These are phyloP conservation scores for Exophiala lecanii-corni DNA, from an alignment of 2,329 filamentous ascomycete species.

Conservation along the genomic window DNA sequence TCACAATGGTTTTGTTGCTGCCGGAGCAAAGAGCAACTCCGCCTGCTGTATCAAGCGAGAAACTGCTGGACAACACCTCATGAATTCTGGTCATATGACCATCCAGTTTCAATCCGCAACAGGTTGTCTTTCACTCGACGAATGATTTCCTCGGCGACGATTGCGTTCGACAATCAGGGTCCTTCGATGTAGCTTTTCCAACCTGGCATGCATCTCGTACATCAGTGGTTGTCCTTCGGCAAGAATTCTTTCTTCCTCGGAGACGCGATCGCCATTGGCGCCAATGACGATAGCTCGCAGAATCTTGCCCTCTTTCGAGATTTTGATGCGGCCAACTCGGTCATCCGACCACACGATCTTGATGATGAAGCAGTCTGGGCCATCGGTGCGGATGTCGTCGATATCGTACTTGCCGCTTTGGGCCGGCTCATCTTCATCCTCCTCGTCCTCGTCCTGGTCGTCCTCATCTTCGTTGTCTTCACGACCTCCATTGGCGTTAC, in stretches of 20 bases:
- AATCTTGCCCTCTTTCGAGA: slow-evolving; percentile 38
- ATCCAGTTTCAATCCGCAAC: no score
- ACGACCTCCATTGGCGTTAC: slow-evolving; percentile 31
- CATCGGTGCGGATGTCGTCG: slow-evolving; percentile 32
- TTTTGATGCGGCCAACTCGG: slow-evolving; percentile 39
- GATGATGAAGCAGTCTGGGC: slow-evolving; percentile 39
- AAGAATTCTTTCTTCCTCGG: slow-evolving; percentile 12
- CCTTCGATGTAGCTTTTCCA: slow-evolving; percentile 1
- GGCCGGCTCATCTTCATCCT: slow-evolving; percentile 13
- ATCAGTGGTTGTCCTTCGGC: background rate
- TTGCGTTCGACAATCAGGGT: no score
- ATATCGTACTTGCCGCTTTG: slow-evolving; percentile 31
- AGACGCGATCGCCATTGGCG: slow-evolving; percentile 5
- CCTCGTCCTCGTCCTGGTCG: background rate
- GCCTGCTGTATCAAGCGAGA: no score
- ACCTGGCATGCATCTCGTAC: background rate
- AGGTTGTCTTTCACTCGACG: no score
- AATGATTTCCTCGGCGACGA: no score
- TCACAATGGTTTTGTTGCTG: no score
- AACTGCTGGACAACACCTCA: no score
- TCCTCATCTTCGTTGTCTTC: slow-evolving; percentile 16
- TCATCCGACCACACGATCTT: slow-evolving; percentile 43
- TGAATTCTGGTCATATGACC: no score
- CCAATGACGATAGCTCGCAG: slow-evolving; percentile 42
- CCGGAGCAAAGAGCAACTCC: no score